phyloP scores from a whole-genome alignment of 495 filamentous ascomycete species.

The Penicillium chermesinum region DNA sequence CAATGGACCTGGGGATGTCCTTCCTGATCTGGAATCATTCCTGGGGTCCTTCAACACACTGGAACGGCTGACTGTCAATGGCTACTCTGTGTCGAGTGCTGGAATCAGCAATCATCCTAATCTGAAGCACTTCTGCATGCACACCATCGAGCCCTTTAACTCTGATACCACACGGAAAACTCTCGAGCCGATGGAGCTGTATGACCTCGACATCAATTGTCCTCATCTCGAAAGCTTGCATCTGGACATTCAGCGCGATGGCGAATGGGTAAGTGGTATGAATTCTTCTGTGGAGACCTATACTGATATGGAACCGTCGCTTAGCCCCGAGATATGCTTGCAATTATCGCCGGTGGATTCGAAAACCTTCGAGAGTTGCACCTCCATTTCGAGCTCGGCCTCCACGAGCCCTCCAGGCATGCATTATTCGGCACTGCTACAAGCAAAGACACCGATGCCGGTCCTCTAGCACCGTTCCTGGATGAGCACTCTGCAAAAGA shows the following conservation, averaged over 20 bases:
- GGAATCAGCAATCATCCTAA: slow-evolving; percentile 2
- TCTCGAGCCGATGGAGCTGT: not conserved
- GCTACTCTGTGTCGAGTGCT: slow-evolving; percentile 1
- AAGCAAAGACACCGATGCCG: no score
- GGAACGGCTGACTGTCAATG: slow-evolving; percentile 9
- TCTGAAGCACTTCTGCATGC: slow-evolving; percentile 10
- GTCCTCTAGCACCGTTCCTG: not conserved
- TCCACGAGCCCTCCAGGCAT: no score
- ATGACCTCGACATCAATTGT: not conserved
- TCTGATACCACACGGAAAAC: not conserved
- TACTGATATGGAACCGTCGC: no score
- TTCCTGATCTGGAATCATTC: slow-evolving; percentile 3
- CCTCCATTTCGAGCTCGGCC: slow-evolving; percentile 1
- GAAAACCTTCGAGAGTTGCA: not conserved
- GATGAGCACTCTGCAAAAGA: not conserved
- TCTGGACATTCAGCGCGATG: slow-evolving; percentile 3
- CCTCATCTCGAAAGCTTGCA: slow-evolving; percentile 3
- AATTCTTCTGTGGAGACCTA: not conserved
- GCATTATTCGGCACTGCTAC: no score
- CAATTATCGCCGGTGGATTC: slow-evolving; percentile 1
- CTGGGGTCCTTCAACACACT: slow-evolving; percentile 9
- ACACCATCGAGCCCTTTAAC: slow-evolving; percentile 3
- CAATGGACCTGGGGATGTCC: not conserved
- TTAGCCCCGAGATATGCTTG: slow-evolving; percentile 1
- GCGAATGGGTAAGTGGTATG: slow-evolving; percentile 4